A percentile compares a stretch with the other conserved stretches of the same genome.
phyloP scores from a whole-genome alignment of 192 early-diverging fungal genomes.

The Thoreauomyces humboldtii region DNA sequence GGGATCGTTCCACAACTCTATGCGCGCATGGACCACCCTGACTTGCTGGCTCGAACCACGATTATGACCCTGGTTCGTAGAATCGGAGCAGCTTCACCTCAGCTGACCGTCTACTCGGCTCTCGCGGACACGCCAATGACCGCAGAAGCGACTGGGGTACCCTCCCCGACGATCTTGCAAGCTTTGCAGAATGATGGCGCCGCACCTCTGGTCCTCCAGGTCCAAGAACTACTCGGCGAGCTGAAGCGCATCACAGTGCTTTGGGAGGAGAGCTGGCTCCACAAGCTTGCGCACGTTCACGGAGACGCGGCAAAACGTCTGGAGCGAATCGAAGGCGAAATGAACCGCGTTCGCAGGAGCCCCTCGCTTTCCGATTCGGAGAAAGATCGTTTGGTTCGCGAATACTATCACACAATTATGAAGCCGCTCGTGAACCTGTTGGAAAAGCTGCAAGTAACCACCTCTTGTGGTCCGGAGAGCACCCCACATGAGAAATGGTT shows the following conservation, averaged over 20 bases:
- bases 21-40: slow-evolving; percentile 65
- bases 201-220: slow-evolving; percentile 11
- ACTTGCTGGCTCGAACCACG: slow-evolving; percentile 48
- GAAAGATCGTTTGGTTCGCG: slow-evolving; percentile 42
- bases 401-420: slow-evolving; percentile 55
- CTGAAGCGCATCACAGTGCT: slow-evolving; percentile 71
- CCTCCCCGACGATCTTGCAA: background rate
- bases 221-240: slow-evolving; percentile 47
- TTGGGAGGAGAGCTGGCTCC: slow-evolving; percentile 81
- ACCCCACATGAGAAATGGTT: slow-evolving; percentile 75
- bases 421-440: slow-evolving; percentile 56
- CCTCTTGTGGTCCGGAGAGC: slow-evolving; percentile 27
- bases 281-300: slow-evolving; percentile 60
- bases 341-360: slow-evolving; percentile 48
- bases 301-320: slow-evolving; percentile 55
- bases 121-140: slow-evolving; percentile 54
- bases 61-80: slow-evolving; percentile 55
- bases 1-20: slow-evolving; percentile 74
- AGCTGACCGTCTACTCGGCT: slow-evolving; percentile 65
- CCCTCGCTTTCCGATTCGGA: slow-evolving; percentile 36
- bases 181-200: background rate
- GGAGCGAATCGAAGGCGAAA: slow-evolving; percentile 55
- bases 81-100: slow-evolving; percentile 60
- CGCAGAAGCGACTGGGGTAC: slow-evolving; percentile 1
- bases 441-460: slow-evolving; percentile 51